These are phyloP conservation scores for Tulasnella sp. DNA, from an alignment of 768 basidiomycete genomes.

Conservation along the genomic window DNA sequence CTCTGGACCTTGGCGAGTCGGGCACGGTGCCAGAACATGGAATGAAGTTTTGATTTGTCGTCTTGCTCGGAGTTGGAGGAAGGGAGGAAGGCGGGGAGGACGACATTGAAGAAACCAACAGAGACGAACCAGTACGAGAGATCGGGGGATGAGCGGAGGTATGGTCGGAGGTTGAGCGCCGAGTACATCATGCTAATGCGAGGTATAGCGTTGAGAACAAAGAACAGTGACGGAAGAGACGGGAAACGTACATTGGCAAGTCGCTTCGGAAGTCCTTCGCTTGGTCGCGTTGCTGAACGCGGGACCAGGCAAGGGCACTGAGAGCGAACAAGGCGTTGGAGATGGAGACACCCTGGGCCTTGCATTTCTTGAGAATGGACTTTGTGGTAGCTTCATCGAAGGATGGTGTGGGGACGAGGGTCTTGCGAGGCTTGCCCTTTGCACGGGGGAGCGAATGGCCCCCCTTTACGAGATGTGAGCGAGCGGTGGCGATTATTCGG, in stretches of 20 bases:
- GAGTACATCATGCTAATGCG: slow-evolving; percentile 67
- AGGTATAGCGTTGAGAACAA: neutral
- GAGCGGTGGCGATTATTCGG: neutral
- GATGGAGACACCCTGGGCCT: slow-evolving; percentile 25
- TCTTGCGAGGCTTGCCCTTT: slow-evolving; percentile 28
- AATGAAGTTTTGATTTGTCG: neutral
- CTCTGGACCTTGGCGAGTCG: slow-evolving; percentile 58
- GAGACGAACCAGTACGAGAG: slow-evolving; percentile 72
- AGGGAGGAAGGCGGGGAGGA: slow-evolving; percentile 66
- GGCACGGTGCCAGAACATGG: slow-evolving; percentile 66
- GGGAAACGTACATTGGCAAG: slow-evolving; percentile 38
- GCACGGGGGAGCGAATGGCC: slow-evolving; percentile 58
- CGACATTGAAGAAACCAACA: slow-evolving; percentile 73
- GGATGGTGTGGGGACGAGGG: slow-evolving; percentile 35
- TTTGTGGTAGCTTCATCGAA: slow-evolving; percentile 3
- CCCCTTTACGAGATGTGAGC: slow-evolving; percentile 33
- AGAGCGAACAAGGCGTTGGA: slow-evolving; percentile 28
- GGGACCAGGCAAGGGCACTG: slow-evolving; percentile 33
- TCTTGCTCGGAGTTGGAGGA: slow-evolving; percentile 21
- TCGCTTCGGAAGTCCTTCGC: slow-evolving; percentile 40
- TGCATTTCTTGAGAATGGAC: slow-evolving; percentile 24
- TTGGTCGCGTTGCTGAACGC: neutral
- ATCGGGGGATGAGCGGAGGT: slow-evolving; percentile 22
- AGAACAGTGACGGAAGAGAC: neutral
- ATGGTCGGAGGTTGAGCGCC: slow-evolving; percentile 65